Evolutionary conservation across 225 moss, liverwort and hornwort genomes (phyloP).

Genomic region (Ulota crispa): DNA sequence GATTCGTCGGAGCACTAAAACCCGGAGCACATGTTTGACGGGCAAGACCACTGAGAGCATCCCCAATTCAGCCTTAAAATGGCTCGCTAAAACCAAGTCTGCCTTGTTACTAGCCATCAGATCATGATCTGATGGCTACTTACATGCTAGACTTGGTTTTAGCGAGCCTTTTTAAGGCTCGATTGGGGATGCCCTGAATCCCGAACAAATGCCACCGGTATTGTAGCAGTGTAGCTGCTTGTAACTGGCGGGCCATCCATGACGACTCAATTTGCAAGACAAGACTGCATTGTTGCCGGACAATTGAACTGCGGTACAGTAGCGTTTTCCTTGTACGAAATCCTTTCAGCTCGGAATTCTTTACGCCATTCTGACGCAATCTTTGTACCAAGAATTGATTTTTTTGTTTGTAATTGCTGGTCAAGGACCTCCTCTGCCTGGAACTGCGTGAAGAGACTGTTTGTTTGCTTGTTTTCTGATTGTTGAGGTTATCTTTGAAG

Average conservation of each 20-base stretch:
- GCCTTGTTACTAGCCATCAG: no score
- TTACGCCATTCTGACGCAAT: background rate
- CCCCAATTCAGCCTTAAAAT: no score
- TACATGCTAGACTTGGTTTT: no score
- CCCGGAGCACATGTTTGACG: background rate
- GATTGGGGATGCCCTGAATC: background rate
- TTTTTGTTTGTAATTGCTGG: background rate
- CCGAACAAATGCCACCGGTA: background rate
- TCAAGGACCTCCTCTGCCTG: background rate
- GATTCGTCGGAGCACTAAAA: background rate
- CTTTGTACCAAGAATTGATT: background rate
- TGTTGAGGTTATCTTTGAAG: background rate
- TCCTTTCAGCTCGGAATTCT: background rate
- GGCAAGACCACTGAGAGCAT: background rate
- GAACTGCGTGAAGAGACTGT: background rate
- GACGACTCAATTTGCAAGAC: background rate
- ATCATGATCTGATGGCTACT: no score
- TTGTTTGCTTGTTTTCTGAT: background rate
- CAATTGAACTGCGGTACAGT: background rate
- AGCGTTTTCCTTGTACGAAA: background rate
- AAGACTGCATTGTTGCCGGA: background rate
- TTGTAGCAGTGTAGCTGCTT: no score
- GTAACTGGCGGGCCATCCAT: background rate
- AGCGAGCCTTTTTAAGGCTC: no score
- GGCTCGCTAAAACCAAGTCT: no score